Evolutionary conservation across 768 basidiomycete genomes (phyloP), one percentile per base, ranked within the genome.

Genomic region (Boletus eberwhitei): DNA sequence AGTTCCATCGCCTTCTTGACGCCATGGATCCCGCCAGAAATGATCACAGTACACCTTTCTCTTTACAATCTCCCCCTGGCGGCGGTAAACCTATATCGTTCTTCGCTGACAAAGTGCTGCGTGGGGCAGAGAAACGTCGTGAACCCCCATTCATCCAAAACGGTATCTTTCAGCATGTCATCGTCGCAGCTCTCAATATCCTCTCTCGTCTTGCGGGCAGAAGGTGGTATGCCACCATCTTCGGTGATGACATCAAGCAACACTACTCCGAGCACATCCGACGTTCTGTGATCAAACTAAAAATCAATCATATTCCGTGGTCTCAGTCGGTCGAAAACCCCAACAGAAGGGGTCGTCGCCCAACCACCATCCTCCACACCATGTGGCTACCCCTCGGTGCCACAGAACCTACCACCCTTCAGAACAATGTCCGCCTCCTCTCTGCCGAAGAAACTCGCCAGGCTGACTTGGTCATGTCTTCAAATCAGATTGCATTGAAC

Each of bases 81-180:
- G 40, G 13, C 1, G 45, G 55, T 0, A 17, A 17, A 1, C 40
- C 40, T 0, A 13, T 56, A 4, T 48, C 40, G 0, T 56, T 36
- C 26, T 56, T 56, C 5, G 22, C 42, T 1, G 29, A 52, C 24
- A 37, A 3, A 8, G 5, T 52, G 11, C 4, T 52, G 0, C 2
- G 29, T 5, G 9, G 29, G 0, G 19, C 46, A 1, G 0, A 1
- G 4, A 32, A 17, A 5, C 19, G 14, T 0, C 12, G 45, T 0
- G n/a, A 45, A 2, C 34, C 46, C 1, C 52, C 31, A 0, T 53
- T 34, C 31, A 39, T 53, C 0, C 45, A 47, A 5, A 24, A 34
- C 2, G 45, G 45, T 1, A 22, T 52, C 12, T 56, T 56, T 5
- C 50, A 56, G n/a, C 39, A 17, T 3, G 16, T 19, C 16, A 7